Base-by-base conservation (phyloP, 2,329 filamentous ascomycete species). In the Calonectria pseudoturangicola region DNA sequence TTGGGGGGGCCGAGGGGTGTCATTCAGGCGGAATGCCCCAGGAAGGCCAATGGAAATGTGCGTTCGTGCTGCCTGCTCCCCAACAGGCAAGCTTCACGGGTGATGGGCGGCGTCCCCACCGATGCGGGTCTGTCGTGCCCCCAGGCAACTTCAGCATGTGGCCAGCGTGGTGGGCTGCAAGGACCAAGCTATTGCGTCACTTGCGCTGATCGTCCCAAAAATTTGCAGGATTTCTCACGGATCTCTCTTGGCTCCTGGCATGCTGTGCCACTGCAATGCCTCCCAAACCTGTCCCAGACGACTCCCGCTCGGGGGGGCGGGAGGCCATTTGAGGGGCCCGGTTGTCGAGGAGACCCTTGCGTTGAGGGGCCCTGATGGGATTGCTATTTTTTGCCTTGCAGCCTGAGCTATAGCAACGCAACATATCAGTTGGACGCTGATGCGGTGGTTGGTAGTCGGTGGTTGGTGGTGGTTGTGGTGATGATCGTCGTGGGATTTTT, bases 131-230 rank as follows among this genome's bases (percentile, higher is more conserved):
- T 50, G 47, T 30, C 13, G 41, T 48, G 43, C 36, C 63, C 73
- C 76, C 63, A 74, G 66, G 39, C 64, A 71, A 72, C 71, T 62
- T 66, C 76, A 69, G 68, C 58, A 56, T 54, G 64, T 50, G 47
- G 47, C 33, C 64, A 66, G 36, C 50, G 62, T 68, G 50, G 71
- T 68, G 73, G 73, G 30, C 77, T 78, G 75, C 72, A 79, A 76
- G 77, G 77, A 75, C 74, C 75, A 76, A 60, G 70, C 68, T 75
- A 82, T 82, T 81, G 81, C 81, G 81, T 82, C 81, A 82, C 80
- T 76, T 68, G 70, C 71, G 79, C 72, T 79, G 80, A 82, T 82
- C 80, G 68, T 66, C 68, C 76, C 79, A 25, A 60, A 76, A 73
- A 74, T 74, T 76, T 75, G 68, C 70, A 75, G 65, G 75, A 76